A percentile compares a stretch with the other conserved stretches of the same genome.
phyloP scores from a whole-genome alignment of 768 basidiomycete genomes.

The Auriculariales sp. region DNA sequence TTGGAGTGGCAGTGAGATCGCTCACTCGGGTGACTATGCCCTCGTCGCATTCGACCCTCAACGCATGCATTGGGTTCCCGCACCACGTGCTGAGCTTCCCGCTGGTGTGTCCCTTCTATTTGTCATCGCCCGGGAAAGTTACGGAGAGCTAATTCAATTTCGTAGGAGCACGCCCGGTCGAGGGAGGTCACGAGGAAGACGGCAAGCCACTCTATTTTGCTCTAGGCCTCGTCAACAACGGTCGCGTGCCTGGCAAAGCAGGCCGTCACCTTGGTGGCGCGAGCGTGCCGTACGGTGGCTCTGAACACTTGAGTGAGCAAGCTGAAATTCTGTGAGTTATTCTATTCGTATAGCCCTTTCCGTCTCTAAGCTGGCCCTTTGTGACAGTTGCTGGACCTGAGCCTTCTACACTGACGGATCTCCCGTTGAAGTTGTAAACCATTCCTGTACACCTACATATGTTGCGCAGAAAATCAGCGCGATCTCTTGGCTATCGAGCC shows the following conservation, averaged over 20 bases:
- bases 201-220: conserved; percentile 59
- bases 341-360: too few species aligned
- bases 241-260: conserved; percentile 58
- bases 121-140: too few species aligned
- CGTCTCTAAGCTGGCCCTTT: too few species aligned
- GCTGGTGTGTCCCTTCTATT: too few species aligned
- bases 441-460: too few species aligned
- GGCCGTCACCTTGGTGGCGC: conserved; percentile 45
- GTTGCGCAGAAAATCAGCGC: too few species aligned
- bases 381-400: too few species aligned
- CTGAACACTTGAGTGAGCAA: neutral
- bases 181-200: conserved; percentile 62
- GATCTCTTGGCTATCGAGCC: too few species aligned
- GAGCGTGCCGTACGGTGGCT: neutral
- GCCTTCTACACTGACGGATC: too few species aligned
- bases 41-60: conserved; percentile 51
- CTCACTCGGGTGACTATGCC: conserved; percentile 58
- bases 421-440: too few species aligned
- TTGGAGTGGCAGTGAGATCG: conserved; percentile 45
- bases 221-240: conserved; percentile 31
- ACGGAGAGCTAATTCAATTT: too few species aligned
- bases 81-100: conserved; percentile 24
- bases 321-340: neutral
- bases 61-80: conserved; percentile 62
- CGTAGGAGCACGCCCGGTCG: conserved; percentile 48